Evolutionary conservation across 768 basidiomycete genomes (phyloP).

Genomic region (Tricholoma furcatifolium): DNA sequence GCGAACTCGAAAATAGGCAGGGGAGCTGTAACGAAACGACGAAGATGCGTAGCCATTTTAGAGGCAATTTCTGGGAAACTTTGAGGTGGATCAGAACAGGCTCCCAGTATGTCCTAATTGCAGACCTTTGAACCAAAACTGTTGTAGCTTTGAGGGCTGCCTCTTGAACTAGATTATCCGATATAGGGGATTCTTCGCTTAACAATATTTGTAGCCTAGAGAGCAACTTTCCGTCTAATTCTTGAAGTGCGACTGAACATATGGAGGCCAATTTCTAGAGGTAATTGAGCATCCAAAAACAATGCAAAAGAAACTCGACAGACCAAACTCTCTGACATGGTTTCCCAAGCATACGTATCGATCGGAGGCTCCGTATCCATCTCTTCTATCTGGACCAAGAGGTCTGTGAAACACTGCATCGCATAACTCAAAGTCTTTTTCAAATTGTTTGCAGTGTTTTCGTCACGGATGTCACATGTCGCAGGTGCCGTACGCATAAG

Average conservation of each 20-base stretch:
- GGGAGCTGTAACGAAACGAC: slow-evolving; percentile 87
- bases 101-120: neutral
- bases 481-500: slow-evolving; percentile 55
- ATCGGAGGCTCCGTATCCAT: slow-evolving; percentile 77
- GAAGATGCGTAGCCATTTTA: slow-evolving; percentile 72
- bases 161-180: slow-evolving; percentile 84
- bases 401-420: slow-evolving; percentile 74
- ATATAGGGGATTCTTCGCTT: slow-evolving; percentile 78
- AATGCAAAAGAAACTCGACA: slow-evolving; percentile 18
- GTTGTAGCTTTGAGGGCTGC: slow-evolving; percentile 86
- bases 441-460: slow-evolving; percentile 38
- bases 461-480: slow-evolving; percentile 37
- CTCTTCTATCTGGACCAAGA: slow-evolving; percentile 76
- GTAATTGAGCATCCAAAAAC: neutral
- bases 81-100: neutral
- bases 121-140: slow-evolving; percentile 78
- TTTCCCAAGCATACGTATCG: slow-evolving; percentile 92
- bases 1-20: slow-evolving; percentile 86
- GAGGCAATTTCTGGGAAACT: slow-evolving; percentile 84
- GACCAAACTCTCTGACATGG: slow-evolving; percentile 88
- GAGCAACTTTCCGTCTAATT: slow-evolving; percentile 69
- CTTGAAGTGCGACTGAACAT: slow-evolving; percentile 69
- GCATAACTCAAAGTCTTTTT: slow-evolving; percentile 55
- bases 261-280: slow-evolving; percentile 81
- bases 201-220: slow-evolving; percentile 70